Conservation (phyloP, 2,329 filamentous ascomycete species). For the Phoma sp. region DNA sequence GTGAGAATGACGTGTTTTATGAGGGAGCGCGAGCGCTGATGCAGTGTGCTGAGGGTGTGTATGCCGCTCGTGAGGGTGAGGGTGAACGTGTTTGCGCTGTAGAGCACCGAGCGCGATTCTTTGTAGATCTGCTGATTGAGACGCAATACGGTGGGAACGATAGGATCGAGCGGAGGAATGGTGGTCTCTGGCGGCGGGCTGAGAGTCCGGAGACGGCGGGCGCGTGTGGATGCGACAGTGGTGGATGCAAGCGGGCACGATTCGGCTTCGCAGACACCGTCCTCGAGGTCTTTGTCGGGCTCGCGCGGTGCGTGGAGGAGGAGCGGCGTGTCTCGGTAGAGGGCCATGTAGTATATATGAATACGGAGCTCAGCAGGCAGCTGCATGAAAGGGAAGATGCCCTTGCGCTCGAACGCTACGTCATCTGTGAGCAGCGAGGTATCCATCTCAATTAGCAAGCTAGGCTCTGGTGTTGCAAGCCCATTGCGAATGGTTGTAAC, state of each 20-base stretch:
- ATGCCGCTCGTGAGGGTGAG: conserved; percentile 48
- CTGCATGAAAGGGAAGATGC: conserved; percentile 49
- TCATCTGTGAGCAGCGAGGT: background rate
- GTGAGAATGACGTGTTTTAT: conserved; percentile 53
- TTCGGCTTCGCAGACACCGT: background rate
- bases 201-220: background rate
- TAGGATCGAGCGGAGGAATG: conserved; percentile 32
- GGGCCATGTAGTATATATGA: conserved; percentile 51
- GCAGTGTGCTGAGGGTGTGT: conserved; percentile 47
- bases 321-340: conserved; percentile 38
- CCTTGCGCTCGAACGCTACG: background rate
- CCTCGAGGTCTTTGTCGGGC: conserved; percentile 19
- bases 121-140: conserved; percentile 48
- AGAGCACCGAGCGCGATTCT: conserved; percentile 41
- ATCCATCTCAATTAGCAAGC: conserved; percentile 24
- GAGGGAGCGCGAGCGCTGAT: conserved; percentile 51
- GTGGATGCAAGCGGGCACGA: background rate
- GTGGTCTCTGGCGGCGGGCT: conserved; percentile 1
- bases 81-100: conserved; percentile 42
- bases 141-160: conserved; percentile 48
- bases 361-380: conserved; percentile 56
- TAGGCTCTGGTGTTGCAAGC: conserved; percentile 31
- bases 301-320: conserved; percentile 34
- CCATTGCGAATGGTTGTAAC: conserved; percentile 12
- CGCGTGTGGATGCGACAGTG: background rate